Evolutionary conservation across 2,329 filamentous ascomycete species (phyloP).

Genomic region (Grosmannia serpens): DNA sequence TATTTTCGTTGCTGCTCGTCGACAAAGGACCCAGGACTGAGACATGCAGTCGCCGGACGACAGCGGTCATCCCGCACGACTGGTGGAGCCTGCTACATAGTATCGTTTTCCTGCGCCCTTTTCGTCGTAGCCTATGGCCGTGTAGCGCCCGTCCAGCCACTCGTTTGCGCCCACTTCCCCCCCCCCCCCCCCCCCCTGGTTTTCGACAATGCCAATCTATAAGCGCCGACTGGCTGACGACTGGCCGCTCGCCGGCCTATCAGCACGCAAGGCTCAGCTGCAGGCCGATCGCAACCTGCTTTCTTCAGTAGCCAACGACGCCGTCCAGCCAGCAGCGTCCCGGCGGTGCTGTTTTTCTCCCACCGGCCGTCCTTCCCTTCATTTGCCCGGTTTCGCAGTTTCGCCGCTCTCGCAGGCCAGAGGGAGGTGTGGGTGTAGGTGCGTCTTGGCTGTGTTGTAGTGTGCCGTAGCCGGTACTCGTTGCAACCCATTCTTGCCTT

Average conservation of each 20-base stretch:
- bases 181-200: not conserved
- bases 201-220: conserved; percentile 16
- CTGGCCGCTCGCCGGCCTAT: conserved; percentile 28
- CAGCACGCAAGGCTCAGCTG: conserved; percentile 17
- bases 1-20: not conserved
- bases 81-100: conserved; percentile 20
- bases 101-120: not conserved
- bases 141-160: not conserved
- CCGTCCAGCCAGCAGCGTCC: not conserved
- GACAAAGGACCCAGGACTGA: conserved; percentile 23
- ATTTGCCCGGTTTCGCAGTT: not conserved
- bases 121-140: not conserved
- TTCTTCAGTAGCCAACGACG: conserved; percentile 1
- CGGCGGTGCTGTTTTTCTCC: not conserved
- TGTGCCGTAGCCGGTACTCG: not conserved
- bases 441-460: not conserved
- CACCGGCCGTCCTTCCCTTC: not conserved
- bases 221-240: conserved; percentile 36
- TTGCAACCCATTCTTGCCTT: not conserved
- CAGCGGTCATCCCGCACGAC: conserved; percentile 28
- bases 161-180: not conserved
- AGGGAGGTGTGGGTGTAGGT: not conserved
- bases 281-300: conserved; percentile 2
- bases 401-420: not conserved
- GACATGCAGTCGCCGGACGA: conserved; percentile 34